Base-by-base conservation (phyloP, 441 rosid genomes). In the Biscutella laevigata region DNA sequence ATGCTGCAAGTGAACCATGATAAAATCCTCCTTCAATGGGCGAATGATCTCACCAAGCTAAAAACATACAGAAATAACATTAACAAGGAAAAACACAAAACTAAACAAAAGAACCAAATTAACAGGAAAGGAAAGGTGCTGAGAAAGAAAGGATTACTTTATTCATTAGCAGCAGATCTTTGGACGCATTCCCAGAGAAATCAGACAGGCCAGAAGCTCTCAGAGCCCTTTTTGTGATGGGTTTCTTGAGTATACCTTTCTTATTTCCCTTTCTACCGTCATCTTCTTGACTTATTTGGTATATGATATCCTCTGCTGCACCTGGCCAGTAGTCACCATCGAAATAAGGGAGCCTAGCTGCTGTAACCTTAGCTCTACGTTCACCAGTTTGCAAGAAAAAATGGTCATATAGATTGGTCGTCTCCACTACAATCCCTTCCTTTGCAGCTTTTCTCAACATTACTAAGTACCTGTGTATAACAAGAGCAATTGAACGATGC, bases 311-410 rank as follows among this genome's bases (percentile, higher is more conserved):
- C 77, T 94, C 99, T 0, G 99, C 97, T 56, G 97, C 99, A 65
- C 95, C 99, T 44, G 99, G 97, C 99, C 97, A 94, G 67, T 94
- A 94, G 76, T 94, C 97, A 65, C 99, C 99, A 65, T 90, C 99
- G 55, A 94, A 94, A 77, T 94, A 94, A 20, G 99, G 99, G 47
- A 94, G 78, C 82, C 97, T 87, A 45, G 96, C 84, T 28, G 97
- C 99, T 11, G 99, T 94, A 53, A 89, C 94, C 78, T 83, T 89
- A 32, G 94, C 89, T 74, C 79, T 87, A 63, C 92, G 79, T 73
- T 94, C 99, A 52, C 95, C 95, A 17, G 69, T 59, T 58, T 85
- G 73, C 44, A 76, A 69, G 57, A 94, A 94, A 79, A 94, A 94
- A 68, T 83, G 97, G 61, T 94, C 99, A 36, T 83, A 87, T 40